Percentiles rank a stretch among this genome's conserved stretches.
phyloP scores from a whole-genome alignment of 2,329 filamentous ascomycete genomes.

The Alternaria atra region DNA sequence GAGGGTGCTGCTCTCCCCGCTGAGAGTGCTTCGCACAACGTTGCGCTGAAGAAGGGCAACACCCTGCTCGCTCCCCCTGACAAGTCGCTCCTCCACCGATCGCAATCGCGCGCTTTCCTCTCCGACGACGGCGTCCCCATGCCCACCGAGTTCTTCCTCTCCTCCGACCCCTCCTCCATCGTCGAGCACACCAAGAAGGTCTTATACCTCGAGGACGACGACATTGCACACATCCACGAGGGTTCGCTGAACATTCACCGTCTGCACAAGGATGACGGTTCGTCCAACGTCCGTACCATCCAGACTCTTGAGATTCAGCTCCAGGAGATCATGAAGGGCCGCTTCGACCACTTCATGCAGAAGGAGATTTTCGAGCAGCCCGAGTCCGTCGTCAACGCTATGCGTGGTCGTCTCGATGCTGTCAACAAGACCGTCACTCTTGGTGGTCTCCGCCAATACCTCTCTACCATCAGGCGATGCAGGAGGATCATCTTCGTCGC shows the following conservation, averaged over 20 bases:
- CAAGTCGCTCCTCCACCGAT: conserved; percentile 97
- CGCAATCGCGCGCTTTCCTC: conserved; percentile 97
- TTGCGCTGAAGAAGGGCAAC: conserved; percentile 85
- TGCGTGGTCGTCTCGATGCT: conserved; percentile 96
- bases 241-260: conserved; percentile 99
- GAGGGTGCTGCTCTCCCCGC: conserved; percentile 81
- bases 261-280: conserved; percentile 94
- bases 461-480: conserved; percentile 94
- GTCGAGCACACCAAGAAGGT: conserved; percentile 99
- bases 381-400: conserved; percentile 98
- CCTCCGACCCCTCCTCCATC: conserved; percentile 96
- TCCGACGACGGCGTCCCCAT: conserved; percentile 98
- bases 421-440: conserved; percentile 95
- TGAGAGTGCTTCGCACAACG: conserved; percentile 94
- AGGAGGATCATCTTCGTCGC: conserved; percentile 98
- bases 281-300: conserved; percentile 95
- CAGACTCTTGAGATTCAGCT: conserved; percentile 99
- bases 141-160: conserved; percentile 99
- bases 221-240: conserved; percentile 99
- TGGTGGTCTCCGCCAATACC: conserved; percentile 94
- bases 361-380: conserved; percentile 99
- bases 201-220: conserved; percentile 98
- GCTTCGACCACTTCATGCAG: conserved; percentile 99
- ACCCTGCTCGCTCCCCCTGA: conserved; percentile 81
- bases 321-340: conserved; percentile 99